Conservation (phyloP, 352 stramenopile species). For the Phytopythium cucurbitacearum region DNA sequence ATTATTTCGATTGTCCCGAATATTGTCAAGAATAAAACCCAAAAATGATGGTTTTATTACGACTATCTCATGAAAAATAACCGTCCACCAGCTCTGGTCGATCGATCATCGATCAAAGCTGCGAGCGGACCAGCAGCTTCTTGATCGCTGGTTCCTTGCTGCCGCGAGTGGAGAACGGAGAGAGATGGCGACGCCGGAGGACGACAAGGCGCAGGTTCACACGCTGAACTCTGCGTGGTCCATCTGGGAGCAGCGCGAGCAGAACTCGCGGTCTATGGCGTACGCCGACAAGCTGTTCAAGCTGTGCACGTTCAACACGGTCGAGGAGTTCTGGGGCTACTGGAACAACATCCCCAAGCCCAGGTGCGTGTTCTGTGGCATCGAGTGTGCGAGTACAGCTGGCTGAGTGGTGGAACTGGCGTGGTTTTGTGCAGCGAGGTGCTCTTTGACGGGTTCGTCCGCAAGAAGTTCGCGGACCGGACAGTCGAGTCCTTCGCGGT, state of each 20-base stretch:
- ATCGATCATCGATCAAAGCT: neutral
- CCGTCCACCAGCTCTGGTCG: neutral
- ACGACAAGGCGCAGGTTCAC: conserved; percentile 48
- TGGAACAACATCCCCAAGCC: conserved; percentile 90
- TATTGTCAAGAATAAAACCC: too few relatives aligned
- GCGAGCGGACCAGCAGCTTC: neutral
- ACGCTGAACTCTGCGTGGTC: conserved; percentile 79
- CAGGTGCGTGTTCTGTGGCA: conserved; percentile 28
- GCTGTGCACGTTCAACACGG: conserved; percentile 80
- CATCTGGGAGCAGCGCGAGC: conserved; percentile 84
- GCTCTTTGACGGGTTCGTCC: conserved; percentile 76
- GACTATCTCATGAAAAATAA: too few relatives aligned
- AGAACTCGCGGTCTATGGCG: conserved; percentile 62
- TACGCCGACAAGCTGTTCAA: conserved; percentile 88
- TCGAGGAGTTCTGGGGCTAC: conserved; percentile 90
- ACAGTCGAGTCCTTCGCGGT: conserved; percentile 93
- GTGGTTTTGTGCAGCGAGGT: conserved; percentile 42
- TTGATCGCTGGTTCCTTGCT: neutral
- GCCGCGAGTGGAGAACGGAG: neutral
- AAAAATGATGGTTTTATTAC: too few relatives aligned
- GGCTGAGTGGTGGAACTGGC: neutral
- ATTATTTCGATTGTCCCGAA: neutral
- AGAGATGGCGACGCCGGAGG: conserved; percentile 39
- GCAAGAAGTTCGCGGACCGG: conserved; percentile 90
- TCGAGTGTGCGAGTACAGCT: neutral